A percentile compares a stretch with the other conserved stretches of the same genome.
Conservation (phyloP, 257 asterid genomes). For the Lavandula angustifolia region DNA sequence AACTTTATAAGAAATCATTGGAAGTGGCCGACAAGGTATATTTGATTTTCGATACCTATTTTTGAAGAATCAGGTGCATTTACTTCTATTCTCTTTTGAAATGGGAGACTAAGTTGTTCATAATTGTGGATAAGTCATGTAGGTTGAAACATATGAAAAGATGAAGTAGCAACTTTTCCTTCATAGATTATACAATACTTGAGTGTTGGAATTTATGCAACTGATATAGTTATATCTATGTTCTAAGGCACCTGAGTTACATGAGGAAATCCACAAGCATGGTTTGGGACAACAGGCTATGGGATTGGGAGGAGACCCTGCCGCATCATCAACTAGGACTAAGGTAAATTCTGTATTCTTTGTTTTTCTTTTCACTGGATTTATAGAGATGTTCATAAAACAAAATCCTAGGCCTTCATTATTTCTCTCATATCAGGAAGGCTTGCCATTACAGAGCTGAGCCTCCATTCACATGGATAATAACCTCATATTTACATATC, state of each 20-base stretch:
- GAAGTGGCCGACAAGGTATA: conserved; percentile 83
- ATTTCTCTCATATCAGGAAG: not conserved
- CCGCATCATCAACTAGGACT: conserved; percentile 63
- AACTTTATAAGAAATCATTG: conserved; percentile 71
- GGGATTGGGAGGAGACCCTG: conserved; percentile 58
- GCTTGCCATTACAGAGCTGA: no score
- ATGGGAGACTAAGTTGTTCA: no score
- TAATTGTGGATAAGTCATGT: no score
- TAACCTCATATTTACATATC: no score
- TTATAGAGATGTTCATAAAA: not conserved
- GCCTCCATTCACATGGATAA: no score
- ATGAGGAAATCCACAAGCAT: conserved; percentile 78
- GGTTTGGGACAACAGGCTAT: conserved; percentile 72
- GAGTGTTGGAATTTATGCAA: no score
- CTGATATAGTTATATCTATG: conserved; percentile 12
- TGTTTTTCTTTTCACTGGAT: not conserved
- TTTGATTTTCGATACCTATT: not conserved
- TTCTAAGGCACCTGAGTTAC: conserved; percentile 80
- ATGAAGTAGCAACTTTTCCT: no score
- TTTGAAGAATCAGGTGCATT: no score
- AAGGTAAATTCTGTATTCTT: conserved; percentile 48
- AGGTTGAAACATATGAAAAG: no score
- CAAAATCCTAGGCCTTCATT: not conserved
- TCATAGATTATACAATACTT: no score
- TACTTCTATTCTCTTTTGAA: no score